These are phyloP conservation scores for Rhodotorula kratochvilovae DNA, from an alignment of 768 basidiomycete genomes.

Conservation along the genomic window DNA sequence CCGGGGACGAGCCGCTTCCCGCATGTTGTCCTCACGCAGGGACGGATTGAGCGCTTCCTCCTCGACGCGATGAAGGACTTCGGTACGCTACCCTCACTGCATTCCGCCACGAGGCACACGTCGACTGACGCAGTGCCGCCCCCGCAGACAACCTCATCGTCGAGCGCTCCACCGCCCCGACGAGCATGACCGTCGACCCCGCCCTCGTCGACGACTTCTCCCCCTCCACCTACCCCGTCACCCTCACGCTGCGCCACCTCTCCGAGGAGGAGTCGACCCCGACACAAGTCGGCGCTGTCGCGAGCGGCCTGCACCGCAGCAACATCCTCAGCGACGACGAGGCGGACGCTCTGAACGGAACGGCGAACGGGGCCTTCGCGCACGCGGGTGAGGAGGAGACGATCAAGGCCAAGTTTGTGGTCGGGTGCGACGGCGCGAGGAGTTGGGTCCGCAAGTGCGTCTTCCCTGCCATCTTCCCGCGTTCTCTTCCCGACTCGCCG, in stretches of 20 bases:
- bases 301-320: constrained; percentile 22
- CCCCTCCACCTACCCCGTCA: constrained; percentile 23
- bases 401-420: constrained; percentile 26
- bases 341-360: constrained; percentile 8
- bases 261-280: constrained; percentile 25
- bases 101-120: too few species aligned
- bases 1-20: constrained; percentile 26
- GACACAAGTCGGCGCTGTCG: constrained; percentile 20
- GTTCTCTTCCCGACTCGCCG: too few species aligned
- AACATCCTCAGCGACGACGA: constrained; percentile 33
- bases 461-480: too few species aligned
- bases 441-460: constrained; percentile 29
- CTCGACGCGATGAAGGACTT: constrained; percentile 31
- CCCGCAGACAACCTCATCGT: constrained; percentile 25
- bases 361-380: background rate
- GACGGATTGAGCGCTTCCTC: constrained; percentile 32
- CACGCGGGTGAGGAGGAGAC: constrained; percentile 17
- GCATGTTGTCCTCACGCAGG: constrained; percentile 31
- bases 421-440: constrained; percentile 34
- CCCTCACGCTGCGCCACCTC: constrained; percentile 17
- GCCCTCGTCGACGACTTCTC: constrained; percentile 9
- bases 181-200: constrained; percentile 7
- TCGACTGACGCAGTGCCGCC: too few species aligned
- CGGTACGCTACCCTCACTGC: background rate
- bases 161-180: constrained; percentile 8